Evolutionary conservation across 176 grass and related monocot genomes (phyloP).

Genomic region (Bolboschoenus planiculmis): DNA sequence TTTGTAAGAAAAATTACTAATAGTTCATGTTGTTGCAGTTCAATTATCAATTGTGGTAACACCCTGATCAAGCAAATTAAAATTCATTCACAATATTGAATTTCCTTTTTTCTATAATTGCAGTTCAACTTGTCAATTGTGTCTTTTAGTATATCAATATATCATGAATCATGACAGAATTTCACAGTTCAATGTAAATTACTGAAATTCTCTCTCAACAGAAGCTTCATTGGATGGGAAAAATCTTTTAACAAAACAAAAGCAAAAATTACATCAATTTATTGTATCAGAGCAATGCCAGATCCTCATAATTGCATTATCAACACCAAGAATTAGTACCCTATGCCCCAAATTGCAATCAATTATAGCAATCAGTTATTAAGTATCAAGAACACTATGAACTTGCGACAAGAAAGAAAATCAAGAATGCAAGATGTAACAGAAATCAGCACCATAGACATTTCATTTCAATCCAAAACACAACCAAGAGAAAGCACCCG

Average conservation of each 20-base stretch:
- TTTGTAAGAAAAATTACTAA: too few relatives aligned
- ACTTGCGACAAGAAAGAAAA: background rate
- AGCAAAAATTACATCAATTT: too few relatives aligned
- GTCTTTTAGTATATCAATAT: too few relatives aligned
- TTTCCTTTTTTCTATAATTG: too few relatives aligned
- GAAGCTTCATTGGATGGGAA: background rate
- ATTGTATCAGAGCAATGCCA: too few relatives aligned
- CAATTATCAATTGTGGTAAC: too few relatives aligned
- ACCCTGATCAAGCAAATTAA: too few relatives aligned
- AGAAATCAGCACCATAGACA: background rate
- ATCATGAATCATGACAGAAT: background rate
- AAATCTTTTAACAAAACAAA: background rate
- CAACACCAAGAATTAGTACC: background rate
- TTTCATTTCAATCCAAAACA: background rate
- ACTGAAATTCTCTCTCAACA: background rate
- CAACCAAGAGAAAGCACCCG: background rate
- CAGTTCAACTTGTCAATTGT: background rate
- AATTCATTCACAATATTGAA: too few relatives aligned
- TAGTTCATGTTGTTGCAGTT: too few relatives aligned
- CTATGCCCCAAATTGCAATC: background rate
- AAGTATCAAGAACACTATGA: background rate
- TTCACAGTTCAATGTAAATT: background rate
- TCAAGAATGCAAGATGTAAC: background rate
- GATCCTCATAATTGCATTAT: background rate
- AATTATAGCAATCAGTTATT: background rate